Base-by-base conservation (phyloP, 805 yeast species). In the Brettanomyces naardenensis region DNA sequence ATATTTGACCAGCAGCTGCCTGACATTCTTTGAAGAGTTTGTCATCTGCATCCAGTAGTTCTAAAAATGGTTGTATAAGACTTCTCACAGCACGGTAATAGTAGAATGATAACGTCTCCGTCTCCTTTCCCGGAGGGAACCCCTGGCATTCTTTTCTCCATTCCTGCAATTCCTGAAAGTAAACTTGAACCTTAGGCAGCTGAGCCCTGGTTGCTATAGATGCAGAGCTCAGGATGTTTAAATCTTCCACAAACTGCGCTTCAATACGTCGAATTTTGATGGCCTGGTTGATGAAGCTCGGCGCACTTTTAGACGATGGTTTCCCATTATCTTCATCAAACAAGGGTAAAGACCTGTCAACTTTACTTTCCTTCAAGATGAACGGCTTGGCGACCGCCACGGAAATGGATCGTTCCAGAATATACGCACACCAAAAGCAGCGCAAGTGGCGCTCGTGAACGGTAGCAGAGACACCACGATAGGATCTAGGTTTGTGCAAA, bases 1-100 rank as follows among this genome's bases (percentile, higher is more conserved):
- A 77, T 28, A 78, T 73, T 51, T 76, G 80, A 20, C 84, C 85
- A 1, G 84, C 82, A 19, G 82, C 83, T 2, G 80, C 79, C 50
- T 78, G 84, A 53, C 85, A 78, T 53, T 78, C 82, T 37, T 69
- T 64, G 52, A 78, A 77, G 22, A 78, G 56, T 33, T 72, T 62
- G 51, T 75, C 78, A 48, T 71, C 73, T 4, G 84, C 83, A 41
- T 73, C 75, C 47, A 78, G 55, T 5, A 75, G 55, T 48, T 77
- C 84, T 40, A 78, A 51, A 52, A 73, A 78, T 9, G 86, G 86
- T 49, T 78, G 84, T 37, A 78, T 68, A 42, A 78, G 54, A 34
- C 75, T 56, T 42, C 86, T 59, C 5, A 78, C 77, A 1, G 82
- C 68, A 30, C 80, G 62, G 48, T 75, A 74, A 48, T 78, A 78